Conservation (phyloP, 2,329 filamentous ascomycete genomes). For the Cryphonectria parasitica region DNA sequence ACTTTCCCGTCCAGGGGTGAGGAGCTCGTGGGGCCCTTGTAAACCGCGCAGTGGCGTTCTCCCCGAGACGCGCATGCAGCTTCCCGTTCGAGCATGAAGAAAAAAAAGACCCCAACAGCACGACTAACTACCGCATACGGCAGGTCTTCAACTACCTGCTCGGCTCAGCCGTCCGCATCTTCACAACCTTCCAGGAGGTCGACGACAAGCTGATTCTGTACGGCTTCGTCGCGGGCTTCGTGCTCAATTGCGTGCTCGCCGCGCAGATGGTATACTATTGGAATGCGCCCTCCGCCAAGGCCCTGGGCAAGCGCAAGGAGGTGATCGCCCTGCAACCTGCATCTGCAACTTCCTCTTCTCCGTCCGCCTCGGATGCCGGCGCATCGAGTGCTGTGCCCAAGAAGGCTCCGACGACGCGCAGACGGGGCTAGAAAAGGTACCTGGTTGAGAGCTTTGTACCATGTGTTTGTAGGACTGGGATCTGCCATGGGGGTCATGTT, state of each 20-base stretch:
- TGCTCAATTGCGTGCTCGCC: conserved; percentile 85
- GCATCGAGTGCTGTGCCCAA: conserved; percentile 37
- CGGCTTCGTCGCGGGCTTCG: conserved; percentile 88
- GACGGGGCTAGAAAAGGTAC: conserved; percentile 39
- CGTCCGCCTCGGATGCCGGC: conserved; percentile 32
- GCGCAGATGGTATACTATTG: conserved; percentile 96
- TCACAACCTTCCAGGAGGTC: conserved; percentile 96
- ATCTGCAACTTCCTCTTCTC: conserved; percentile 33
- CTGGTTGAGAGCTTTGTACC: background rate
- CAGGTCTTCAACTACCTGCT: conserved; percentile 98
- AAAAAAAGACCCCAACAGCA: background rate
- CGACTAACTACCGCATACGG: conserved; percentile 25
- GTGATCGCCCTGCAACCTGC: conserved; percentile 33
- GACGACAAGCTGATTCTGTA: conserved; percentile 96
- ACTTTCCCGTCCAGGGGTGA: conserved; percentile 11
- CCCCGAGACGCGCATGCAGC: conserved; percentile 16
- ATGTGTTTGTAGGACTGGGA: background rate
- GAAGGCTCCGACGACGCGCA: conserved; percentile 48
- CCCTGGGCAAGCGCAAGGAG: conserved; percentile 46
- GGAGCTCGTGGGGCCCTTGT: background rate
- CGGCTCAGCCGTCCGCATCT: conserved; percentile 91
- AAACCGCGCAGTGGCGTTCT: background rate
- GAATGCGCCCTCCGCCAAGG: conserved; percentile 61
- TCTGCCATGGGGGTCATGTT: background rate
- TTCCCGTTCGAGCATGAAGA: conserved; percentile 7